Evolutionary conservation across 306 rosid species (phyloP).

Genomic region (Malus sylvestris): DNA sequence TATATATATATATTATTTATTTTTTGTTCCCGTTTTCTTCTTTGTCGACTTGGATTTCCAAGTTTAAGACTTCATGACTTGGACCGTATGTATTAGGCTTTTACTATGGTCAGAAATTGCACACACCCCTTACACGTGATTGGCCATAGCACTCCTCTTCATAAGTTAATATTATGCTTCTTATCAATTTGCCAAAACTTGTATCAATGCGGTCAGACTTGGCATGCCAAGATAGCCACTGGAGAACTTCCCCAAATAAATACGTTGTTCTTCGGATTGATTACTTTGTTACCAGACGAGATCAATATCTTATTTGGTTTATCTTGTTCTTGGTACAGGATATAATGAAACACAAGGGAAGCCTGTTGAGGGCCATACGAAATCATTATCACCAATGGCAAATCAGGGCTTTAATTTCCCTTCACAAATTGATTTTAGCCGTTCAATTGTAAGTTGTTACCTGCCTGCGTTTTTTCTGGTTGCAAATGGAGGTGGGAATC

Average conservation of each 20-base stretch:
- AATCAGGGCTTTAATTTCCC: slow-evolving; percentile 35
- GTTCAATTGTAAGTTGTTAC: slow-evolving; percentile 48
- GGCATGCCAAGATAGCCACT: not conserved
- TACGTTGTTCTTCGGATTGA: not conserved
- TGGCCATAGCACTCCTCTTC: no score
- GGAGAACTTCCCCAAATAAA: not conserved
- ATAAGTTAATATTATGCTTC: not conserved
- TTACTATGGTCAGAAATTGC: no score
- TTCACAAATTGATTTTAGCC: slow-evolving; percentile 27
- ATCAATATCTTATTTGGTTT: slow-evolving; percentile 17
- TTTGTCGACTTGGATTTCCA: no score
- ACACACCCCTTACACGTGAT: no score
- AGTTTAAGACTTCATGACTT: not conserved
- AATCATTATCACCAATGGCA: slow-evolving; percentile 20
- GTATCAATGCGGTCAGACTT: not conserved
- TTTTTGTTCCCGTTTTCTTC: no score
- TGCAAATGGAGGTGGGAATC: slow-evolving; percentile 9
- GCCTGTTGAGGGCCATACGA: slow-evolving; percentile 19
- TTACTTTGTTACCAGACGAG: slow-evolving; percentile 8
- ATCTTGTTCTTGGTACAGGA: slow-evolving; percentile 26
- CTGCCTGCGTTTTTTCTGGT: not conserved
- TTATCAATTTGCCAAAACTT: not conserved
- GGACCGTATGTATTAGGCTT: not conserved
- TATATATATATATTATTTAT: no score
- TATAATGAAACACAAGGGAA: slow-evolving; percentile 23